phyloP scores from a whole-genome alignment of 169 alveolate species.

The Plasmodium gonderi region DNA sequence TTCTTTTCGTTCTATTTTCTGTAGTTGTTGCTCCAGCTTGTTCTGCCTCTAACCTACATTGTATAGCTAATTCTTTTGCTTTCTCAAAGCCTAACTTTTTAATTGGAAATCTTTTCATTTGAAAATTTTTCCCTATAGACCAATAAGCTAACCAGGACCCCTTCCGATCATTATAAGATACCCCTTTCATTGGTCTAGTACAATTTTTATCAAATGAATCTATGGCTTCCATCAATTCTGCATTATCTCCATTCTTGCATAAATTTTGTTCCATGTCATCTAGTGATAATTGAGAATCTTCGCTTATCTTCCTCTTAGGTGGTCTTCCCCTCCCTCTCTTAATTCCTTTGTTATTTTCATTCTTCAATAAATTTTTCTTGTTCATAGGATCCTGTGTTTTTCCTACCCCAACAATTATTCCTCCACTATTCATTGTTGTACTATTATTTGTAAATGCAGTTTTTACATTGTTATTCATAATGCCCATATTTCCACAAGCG shows the following conservation, averaged over 20 bases:
- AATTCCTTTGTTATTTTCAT: slow-evolving; percentile 22
- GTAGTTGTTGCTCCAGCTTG: slow-evolving; percentile 74
- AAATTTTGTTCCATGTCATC: slow-evolving; percentile 60
- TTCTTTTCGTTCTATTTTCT: slow-evolving; percentile 59
- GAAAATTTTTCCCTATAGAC: slow-evolving; percentile 71
- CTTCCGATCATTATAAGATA: slow-evolving; percentile 62
- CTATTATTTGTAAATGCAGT: neutral
- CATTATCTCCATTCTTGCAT: slow-evolving; percentile 36
- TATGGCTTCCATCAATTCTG: slow-evolving; percentile 48
- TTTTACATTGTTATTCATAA: neutral
- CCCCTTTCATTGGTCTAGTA: slow-evolving; percentile 76
- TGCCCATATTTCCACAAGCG: neutral
- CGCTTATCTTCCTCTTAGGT: slow-evolving; percentile 62
- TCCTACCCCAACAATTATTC: neutral
- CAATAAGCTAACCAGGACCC: slow-evolving; percentile 75
- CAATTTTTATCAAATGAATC: slow-evolving; percentile 59
- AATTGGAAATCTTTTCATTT: slow-evolving; percentile 70
- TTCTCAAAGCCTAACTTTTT: slow-evolving; percentile 65
- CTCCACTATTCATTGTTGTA: neutral
- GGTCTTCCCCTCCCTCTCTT: slow-evolving; percentile 72
- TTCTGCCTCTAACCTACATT: slow-evolving; percentile 74
- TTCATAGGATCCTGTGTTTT: neutral
- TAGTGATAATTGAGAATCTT: slow-evolving; percentile 47
- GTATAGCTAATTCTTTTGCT: slow-evolving; percentile 74
- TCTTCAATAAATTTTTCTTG: neutral